These are phyloP conservation scores for Ascoidea asiatica DNA, from an alignment of 805 yeast genomes.

Conservation along the genomic window DNA sequence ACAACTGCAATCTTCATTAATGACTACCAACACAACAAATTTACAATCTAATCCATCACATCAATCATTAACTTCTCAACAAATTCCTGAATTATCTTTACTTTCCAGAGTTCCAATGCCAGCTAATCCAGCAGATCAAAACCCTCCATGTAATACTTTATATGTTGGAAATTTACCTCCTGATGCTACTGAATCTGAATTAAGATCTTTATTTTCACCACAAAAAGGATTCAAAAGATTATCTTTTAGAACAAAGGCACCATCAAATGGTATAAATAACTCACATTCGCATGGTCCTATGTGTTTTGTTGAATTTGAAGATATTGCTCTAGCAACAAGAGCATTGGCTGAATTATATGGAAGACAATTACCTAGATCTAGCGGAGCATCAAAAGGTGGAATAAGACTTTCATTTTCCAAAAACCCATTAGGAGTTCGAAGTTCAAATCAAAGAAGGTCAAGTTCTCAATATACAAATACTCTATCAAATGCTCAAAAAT, in stretches of 20 bases:
- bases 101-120: slow-evolving; percentile 79
- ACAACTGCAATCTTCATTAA: slow-evolving; percentile 12
- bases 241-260: slow-evolving; percentile 64
- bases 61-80: slow-evolving; percentile 9
- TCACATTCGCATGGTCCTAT: slow-evolving; percentile 76
- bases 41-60: slow-evolving; percentile 3
- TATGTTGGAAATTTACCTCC: slow-evolving; percentile 97
- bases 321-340: slow-evolving; percentile 82
- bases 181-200: slow-evolving; percentile 88
- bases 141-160: slow-evolving; percentile 95
- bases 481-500: not conserved
- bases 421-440: slow-evolving; percentile 94
- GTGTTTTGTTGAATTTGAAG: slow-evolving; percentile 99
- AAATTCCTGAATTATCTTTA: slow-evolving; percentile 45
- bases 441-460: slow-evolving; percentile 36
- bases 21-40: slow-evolving; percentile 5
- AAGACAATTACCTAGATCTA: slow-evolving; percentile 73
- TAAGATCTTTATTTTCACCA: slow-evolving; percentile 73
- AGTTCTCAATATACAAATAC: slow-evolving; percentile 12
- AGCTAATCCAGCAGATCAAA: slow-evolving; percentile 97
- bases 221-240: slow-evolving; percentile 89
- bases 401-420: slow-evolving; percentile 88
- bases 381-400: slow-evolving; percentile 73
- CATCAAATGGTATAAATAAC: slow-evolving; percentile 23
- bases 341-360: slow-evolving; percentile 94